Evolutionary conservation across 805 yeast genomes (phyloP).

Genomic region (Saccharomyces jurei): DNA sequence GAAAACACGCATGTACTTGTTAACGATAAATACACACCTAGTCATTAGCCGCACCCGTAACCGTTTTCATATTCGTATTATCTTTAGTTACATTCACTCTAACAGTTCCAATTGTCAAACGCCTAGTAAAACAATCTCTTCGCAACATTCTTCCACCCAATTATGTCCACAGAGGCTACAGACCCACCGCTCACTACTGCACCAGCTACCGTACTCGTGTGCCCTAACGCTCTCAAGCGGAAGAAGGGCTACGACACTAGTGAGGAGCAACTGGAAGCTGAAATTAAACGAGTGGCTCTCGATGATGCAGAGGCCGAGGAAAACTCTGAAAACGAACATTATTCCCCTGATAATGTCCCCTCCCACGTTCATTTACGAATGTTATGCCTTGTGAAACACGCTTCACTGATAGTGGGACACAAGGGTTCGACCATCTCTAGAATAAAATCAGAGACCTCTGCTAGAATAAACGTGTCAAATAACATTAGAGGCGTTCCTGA

Average conservation of each 20-base stretch:
- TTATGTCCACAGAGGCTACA: background rate
- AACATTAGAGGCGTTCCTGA: slow-evolving; percentile 65
- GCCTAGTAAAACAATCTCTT: background rate
- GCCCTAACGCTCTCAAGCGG: slow-evolving; percentile 43
- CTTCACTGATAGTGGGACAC: slow-evolving; percentile 67
- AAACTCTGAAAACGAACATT: slow-evolving; percentile 4
- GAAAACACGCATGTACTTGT: background rate
- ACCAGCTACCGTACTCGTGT: background rate
- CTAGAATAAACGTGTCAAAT: slow-evolving; percentile 64
- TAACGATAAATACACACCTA: background rate
- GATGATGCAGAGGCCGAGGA: slow-evolving; percentile 38
- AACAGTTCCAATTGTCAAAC: background rate
- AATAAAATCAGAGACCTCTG: slow-evolving; percentile 54
- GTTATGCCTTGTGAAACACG: slow-evolving; percentile 69
- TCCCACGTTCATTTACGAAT: slow-evolving; percentile 59
- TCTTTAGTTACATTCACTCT: background rate
- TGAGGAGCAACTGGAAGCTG: slow-evolving; percentile 38
- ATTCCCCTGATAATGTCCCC: slow-evolving; percentile 7
- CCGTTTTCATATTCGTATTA: background rate
- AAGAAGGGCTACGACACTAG: slow-evolving; percentile 52
- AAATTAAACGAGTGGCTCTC: slow-evolving; percentile 61
- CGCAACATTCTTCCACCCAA: background rate
- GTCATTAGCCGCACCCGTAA: background rate
- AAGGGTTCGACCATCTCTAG: slow-evolving; percentile 68
- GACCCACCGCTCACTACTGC: background rate